Evolutionary conservation across 192 early-diverging fungal genomes (phyloP), one percentile per base, ranked within the genome.

Genomic region (Chytriomyces confervae): DNA sequence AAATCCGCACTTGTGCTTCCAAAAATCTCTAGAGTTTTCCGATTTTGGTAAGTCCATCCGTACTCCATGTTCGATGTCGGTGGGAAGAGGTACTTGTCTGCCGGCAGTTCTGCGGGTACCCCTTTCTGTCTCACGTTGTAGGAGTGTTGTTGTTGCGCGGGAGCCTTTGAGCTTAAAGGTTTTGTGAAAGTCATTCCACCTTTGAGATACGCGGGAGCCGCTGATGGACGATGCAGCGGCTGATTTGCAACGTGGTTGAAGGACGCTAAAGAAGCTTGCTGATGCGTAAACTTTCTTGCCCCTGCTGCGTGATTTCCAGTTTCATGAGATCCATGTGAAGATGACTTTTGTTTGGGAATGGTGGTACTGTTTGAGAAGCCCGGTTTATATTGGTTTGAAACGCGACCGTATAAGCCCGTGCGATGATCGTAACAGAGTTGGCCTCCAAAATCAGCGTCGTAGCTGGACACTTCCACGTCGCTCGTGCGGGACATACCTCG

Each of bases 1-100:
- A 71, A 78, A 50, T 84, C 67, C 7, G 82, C 82, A 45, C 72
- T 76, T 43, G 79, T 84, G 65, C 45, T 72, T 9, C 82, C 82
- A 72, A 75, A 80, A 3, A 78, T 50, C 73, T 78, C 79, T 0
- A 80, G 45, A 5, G 62, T 77, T 27, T 62, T 61, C n/a, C 62
- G 44, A 10, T 53, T 50, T 36, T 23, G 44, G 66, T 66, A 76
- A 9, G 5, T 13, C 82, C 82, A 84, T 8, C 82, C 82, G 43
- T 78, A 77, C 72, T 80, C 79, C 77, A 49, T 76, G 57, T 75
- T 80, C 0, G 66, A 62, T 6, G 82, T 78, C 4, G 82, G 65
- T 44, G 82, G 82, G 62, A 61, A 80, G 9, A 16, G 66, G 67
- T 80, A 80, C 23, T 45, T 60, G 24, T 50, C 50, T n/a, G 63